Conservation (phyloP, 78 protist genomes). For the Paratrimastix pyriformis region DNA sequence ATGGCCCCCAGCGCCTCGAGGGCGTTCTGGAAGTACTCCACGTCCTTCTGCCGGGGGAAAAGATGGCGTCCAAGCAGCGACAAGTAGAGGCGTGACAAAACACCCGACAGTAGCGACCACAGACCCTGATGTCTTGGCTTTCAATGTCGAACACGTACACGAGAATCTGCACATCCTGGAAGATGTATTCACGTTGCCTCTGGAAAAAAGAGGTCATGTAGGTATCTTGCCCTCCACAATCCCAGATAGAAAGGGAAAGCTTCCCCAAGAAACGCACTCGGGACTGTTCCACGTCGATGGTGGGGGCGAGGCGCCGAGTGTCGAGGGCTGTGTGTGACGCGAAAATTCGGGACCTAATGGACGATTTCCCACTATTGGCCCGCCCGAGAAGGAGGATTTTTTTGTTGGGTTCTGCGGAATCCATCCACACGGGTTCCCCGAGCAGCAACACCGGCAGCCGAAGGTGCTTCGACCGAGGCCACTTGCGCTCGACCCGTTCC, state of each 20-base stretch:
- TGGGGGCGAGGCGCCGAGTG: conserved; percentile 71
- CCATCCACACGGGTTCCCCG: too few species aligned
- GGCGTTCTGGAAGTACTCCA: conserved; percentile 63
- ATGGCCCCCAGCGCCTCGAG: conserved; percentile 58
- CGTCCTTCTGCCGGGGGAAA: conserved; percentile 62
- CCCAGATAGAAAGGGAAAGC: conserved; percentile 90
- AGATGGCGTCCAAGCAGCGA: too few species aligned
- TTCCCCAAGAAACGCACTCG: conserved; percentile 92
- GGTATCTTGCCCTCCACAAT: conserved; percentile 79
- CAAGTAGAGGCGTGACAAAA: too few species aligned
- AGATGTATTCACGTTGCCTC: conserved; percentile 83
- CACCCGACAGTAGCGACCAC: too few species aligned
- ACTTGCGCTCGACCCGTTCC: not conserved
- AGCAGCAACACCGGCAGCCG: too few species aligned
- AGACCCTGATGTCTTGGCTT: too few species aligned
- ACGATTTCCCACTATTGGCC: conserved; percentile 85
- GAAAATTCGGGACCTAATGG: conserved; percentile 91
- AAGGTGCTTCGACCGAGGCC: too few species aligned
- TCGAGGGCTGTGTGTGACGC: conserved; percentile 74
- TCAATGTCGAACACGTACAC: conserved; percentile 88
- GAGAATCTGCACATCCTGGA: conserved; percentile 88
- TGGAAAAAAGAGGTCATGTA: not conserved
- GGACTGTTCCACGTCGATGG: conserved; percentile 86
- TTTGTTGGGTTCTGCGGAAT: too few species aligned
- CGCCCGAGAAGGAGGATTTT: conserved; percentile 80